Percentiles rank a stretch among this genome's conserved stretches.
Conservation (phyloP, 2,329 filamentous ascomycete species). For the Clarireedia homoeocarpa region DNA sequence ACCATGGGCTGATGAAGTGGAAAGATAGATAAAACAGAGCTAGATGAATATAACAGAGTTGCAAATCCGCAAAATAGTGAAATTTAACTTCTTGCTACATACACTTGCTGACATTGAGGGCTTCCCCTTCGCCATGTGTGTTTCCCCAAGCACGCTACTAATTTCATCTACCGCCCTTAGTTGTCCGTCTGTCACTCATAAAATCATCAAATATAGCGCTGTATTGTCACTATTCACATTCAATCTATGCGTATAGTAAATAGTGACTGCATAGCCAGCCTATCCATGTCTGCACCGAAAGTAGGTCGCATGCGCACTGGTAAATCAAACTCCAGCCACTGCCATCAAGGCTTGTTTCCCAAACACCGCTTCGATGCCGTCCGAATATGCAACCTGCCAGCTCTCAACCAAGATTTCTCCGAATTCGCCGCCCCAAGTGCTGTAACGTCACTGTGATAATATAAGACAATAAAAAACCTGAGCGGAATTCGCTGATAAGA, state of each 20-base stretch:
- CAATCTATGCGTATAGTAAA: constrained; percentile 1
- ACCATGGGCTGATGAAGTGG: constrained; percentile 52
- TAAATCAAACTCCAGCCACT: background rate
- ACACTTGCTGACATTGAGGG: background rate
- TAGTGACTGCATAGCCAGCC: background rate
- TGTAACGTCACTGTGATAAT: constrained; percentile 3
- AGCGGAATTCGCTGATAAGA: background rate
- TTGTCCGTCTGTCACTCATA: background rate
- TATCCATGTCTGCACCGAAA: background rate
- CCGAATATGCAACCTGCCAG: constrained; percentile 7
- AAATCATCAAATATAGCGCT: background rate
- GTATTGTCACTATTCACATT: background rate
- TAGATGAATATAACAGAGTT: background rate
- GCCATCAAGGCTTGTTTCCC: background rate
- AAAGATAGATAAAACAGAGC: background rate
- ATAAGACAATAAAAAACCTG: constrained; percentile 7
- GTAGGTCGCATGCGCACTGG: background rate
- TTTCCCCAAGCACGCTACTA: background rate
- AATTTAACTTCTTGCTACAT: background rate
- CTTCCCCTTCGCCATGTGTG: background rate
- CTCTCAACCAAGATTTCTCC: background rate
- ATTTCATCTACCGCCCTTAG: background rate
- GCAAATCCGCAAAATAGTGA: background rate
- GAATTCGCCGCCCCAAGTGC: constrained; percentile 10
- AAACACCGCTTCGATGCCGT: constrained; percentile 6